phyloP scores from a whole-genome alignment of 2,329 filamentous ascomycete genomes.

The Teratosphaeriaceae sp. region DNA sequence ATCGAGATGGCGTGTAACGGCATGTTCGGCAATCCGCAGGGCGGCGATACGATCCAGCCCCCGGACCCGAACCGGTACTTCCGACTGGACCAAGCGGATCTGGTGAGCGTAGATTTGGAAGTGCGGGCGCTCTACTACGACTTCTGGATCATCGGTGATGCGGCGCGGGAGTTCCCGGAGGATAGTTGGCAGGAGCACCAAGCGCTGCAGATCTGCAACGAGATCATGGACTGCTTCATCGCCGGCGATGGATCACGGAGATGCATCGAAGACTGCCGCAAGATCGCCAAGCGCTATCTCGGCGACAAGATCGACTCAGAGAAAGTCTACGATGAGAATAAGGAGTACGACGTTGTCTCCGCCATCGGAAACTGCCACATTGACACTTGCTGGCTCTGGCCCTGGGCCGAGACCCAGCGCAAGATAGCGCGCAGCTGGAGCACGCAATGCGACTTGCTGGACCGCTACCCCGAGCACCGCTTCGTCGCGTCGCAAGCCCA shows the following conservation, averaged over 20 bases:
- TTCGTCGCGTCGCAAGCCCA: conserved; percentile 93
- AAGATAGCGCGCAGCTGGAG: conserved; percentile 96
- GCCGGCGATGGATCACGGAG: conserved; percentile 64
- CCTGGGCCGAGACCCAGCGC: conserved; percentile 94
- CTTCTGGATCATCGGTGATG: conserved; percentile 93
- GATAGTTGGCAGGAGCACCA: conserved; percentile 86
- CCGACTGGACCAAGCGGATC: conserved; percentile 67
- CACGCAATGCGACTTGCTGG: conserved; percentile 92
- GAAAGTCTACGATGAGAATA: conserved; percentile 65
- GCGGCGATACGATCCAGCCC: conserved; percentile 80
- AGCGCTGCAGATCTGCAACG: conserved; percentile 74
- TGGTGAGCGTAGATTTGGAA: conserved; percentile 81
- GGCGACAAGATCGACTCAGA: conserved; percentile 74
- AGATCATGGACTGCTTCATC: conserved; percentile 86
- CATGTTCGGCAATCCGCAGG: conserved; percentile 92
- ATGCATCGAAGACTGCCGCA: conserved; percentile 70
- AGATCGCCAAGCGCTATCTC: conserved; percentile 77
- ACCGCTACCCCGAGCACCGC: conserved; percentile 86
- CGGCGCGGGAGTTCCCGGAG: conserved; percentile 80
- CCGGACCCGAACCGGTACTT: conserved; percentile 81
- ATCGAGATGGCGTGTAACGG: conserved; percentile 98
- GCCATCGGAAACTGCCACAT: conserved; percentile 97
- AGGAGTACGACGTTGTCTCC: conserved; percentile 69
- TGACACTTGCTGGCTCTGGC: conserved; percentile 98
- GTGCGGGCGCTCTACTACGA: conserved; percentile 81